These are phyloP conservation scores for Paramyrothecium sp. DNA, from an alignment of 2,329 filamentous ascomycete genomes.

Conservation along the genomic window DNA sequence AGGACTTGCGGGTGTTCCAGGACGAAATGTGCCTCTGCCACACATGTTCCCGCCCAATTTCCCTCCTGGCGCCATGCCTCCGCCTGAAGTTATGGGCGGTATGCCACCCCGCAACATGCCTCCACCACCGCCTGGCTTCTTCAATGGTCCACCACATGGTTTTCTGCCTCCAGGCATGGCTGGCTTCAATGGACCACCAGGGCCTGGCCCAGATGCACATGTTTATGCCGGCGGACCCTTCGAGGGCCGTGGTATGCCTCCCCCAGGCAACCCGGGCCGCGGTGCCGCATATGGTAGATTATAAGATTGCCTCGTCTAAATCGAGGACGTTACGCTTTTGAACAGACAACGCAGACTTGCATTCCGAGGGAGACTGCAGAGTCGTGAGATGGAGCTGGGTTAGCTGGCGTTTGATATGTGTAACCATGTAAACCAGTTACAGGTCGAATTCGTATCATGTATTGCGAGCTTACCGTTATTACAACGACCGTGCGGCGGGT, in stretches of 20 bases:
- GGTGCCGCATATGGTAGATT: constrained; percentile 31
- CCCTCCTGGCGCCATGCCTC: constrained; percentile 45
- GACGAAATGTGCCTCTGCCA: constrained; percentile 47
- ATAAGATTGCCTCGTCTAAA: constrained; percentile 7
- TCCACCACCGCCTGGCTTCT: constrained; percentile 59
- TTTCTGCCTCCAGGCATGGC: constrained; percentile 56
- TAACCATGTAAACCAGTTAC: no score
- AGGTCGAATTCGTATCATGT: no score
- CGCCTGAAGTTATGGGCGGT: constrained; percentile 47
- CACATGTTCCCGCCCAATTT: constrained; percentile 64
- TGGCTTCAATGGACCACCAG: constrained; percentile 53
- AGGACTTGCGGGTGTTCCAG: constrained; percentile 25
- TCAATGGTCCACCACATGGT: constrained; percentile 46
- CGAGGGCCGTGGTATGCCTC: constrained; percentile 55
- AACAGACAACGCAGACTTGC: no score
- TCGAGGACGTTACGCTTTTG: no score
- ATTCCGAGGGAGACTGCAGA: no score
- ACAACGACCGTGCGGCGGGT: no score
- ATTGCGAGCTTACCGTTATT: no score
- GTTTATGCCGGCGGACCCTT: constrained; percentile 47
- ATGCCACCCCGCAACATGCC: constrained; percentile 53
- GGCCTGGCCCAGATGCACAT: constrained; percentile 38
- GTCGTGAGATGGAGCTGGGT: no score
- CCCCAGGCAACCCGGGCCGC: constrained; percentile 38
- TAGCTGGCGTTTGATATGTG: no score